Evolutionary conservation across 2,329 filamentous ascomycete species (phyloP), one percentile per base, ranked within the genome.

Genomic region (Diaporthe nobilis): DNA sequence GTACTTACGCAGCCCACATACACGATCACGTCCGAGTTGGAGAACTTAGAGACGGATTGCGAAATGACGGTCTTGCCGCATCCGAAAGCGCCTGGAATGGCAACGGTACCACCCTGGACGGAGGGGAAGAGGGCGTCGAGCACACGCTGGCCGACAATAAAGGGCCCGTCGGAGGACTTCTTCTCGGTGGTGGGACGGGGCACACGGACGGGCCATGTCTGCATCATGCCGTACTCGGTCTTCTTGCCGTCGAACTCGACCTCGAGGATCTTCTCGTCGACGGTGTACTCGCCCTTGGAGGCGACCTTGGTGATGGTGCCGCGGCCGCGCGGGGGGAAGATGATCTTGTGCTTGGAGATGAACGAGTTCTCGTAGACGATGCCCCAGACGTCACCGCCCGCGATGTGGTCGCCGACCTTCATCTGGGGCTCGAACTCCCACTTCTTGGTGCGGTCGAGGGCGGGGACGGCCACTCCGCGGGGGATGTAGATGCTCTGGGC

Each of bases 31-130:
- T 99, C 97, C 85, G 94, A 97, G 92, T 99, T 99, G 83, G 97
- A 99, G 89, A 99, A 99, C 88, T 99, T 99, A 86, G 97, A 99
- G 78, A 99, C 94, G 77, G 95, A 98, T 88, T 99, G 97, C 82
- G 93, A 96, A 87, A 99, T 99, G 88, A 99, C 97, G 82, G 97
- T 99, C 92, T 99, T 99, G 83, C 97, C 97, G 83, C 97, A 99
- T 79, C 97, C 97, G 84, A 99, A 99, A 86, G 97, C 97, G 84
- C 97, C 97, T 37, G 97, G 97, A 83, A 99, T 99, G 83, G 96
- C 98, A 79, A 98, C 95, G 60, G 97, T 99, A 84, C 97, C 97
- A 85, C 97, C 97, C 87, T 98, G 95, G 13, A 99, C 97, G 88
- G 94, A 94, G 72, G 97, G 97, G 89, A 98, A 99, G 63, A 99